These are phyloP conservation scores for Usnea hakonensis DNA, from an alignment of 495 filamentous ascomycete species.

Conservation along the genomic window DNA sequence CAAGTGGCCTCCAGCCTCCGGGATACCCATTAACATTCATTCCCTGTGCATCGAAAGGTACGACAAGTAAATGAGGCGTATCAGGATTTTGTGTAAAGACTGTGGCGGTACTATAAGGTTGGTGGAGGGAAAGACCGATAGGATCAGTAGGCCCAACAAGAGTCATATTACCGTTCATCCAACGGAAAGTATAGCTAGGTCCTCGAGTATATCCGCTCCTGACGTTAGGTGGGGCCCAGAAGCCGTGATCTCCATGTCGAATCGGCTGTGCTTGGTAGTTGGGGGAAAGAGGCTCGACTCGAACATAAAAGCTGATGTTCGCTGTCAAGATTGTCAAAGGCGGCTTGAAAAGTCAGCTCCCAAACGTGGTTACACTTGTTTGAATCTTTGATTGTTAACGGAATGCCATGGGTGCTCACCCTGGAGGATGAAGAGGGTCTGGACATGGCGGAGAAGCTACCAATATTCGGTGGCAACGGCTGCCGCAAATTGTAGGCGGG, in stretches of 20 bases:
- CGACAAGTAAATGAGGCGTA: slow-evolving; percentile 13
- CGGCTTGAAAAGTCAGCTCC: too few species aligned
- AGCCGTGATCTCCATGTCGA: not conserved
- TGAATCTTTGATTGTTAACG: too few species aligned
- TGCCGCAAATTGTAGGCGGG: not conserved
- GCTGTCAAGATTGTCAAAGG: not conserved
- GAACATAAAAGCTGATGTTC: slow-evolving; percentile 8
- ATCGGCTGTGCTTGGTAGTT: slow-evolving; percentile 3
- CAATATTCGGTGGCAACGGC: not conserved
- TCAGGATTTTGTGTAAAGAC: slow-evolving; percentile 18
- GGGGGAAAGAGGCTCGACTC: slow-evolving; percentile 8
- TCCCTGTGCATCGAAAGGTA: slow-evolving; percentile 3
- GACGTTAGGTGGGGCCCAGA: slow-evolving; percentile 10
- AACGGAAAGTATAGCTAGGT: not conserved
- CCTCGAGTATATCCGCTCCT: not conserved
- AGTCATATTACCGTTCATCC: slow-evolving; percentile 11
- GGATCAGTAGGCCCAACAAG: not conserved
- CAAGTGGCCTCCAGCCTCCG: slow-evolving; percentile 6
- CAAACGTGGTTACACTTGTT: too few species aligned
- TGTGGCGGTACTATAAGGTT: not conserved
- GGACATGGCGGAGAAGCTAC: not conserved
- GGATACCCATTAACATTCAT: not conserved
- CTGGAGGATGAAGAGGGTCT: not conserved
- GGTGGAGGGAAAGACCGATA: not conserved
- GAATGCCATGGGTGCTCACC: too few species aligned